Conservation (phyloP, 352 stramenopile species). For the Pythium brachiatum region DNA sequence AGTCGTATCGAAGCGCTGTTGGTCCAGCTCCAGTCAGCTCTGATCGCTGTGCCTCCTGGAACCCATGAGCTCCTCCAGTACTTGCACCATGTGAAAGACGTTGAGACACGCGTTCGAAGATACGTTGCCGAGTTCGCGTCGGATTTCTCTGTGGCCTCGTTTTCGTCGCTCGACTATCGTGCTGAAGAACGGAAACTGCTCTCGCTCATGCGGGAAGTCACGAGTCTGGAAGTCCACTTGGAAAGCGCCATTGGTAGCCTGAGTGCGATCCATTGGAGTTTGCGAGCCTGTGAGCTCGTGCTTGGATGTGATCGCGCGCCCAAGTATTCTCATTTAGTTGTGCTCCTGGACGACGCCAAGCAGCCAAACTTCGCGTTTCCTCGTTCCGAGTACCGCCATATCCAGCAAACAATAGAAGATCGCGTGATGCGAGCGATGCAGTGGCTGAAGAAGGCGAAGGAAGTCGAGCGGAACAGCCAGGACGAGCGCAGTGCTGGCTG, state of each 20-base stretch:
- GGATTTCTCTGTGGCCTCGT: constrained; percentile 51
- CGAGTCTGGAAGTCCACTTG: constrained; percentile 51
- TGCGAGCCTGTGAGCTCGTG: constrained; percentile 67
- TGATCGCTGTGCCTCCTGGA: constrained; percentile 56
- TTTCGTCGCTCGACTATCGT: constrained; percentile 41
- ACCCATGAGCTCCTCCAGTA: constrained; percentile 54
- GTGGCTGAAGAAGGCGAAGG: constrained; percentile 68
- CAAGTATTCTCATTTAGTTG: constrained; percentile 66
- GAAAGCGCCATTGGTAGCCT: constrained; percentile 53
- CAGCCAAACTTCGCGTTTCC: constrained; percentile 55
- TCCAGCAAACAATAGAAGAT: constrained; percentile 71
- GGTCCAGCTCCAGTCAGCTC: constrained; percentile 45
- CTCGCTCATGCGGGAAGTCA: constrained; percentile 55
- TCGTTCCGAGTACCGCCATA: constrained; percentile 59
- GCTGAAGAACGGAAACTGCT: constrained; percentile 36
- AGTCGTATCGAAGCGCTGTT: constrained; percentile 53
- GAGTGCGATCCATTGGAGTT: constrained; percentile 70
- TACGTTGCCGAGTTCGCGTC: constrained; percentile 47
- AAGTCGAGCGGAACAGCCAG: constrained; percentile 33
- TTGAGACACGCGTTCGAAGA: constrained; percentile 33
- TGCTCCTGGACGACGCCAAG: constrained; percentile 56
- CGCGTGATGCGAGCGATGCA: constrained; percentile 53
- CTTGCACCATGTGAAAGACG: constrained; percentile 39
- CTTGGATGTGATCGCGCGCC: constrained; percentile 45
- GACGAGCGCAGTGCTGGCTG: constrained; percentile 43